Evolutionary conservation across 2,329 filamentous ascomycete genomes (phyloP).

Genomic region (Fusarium beomiforme): DNA sequence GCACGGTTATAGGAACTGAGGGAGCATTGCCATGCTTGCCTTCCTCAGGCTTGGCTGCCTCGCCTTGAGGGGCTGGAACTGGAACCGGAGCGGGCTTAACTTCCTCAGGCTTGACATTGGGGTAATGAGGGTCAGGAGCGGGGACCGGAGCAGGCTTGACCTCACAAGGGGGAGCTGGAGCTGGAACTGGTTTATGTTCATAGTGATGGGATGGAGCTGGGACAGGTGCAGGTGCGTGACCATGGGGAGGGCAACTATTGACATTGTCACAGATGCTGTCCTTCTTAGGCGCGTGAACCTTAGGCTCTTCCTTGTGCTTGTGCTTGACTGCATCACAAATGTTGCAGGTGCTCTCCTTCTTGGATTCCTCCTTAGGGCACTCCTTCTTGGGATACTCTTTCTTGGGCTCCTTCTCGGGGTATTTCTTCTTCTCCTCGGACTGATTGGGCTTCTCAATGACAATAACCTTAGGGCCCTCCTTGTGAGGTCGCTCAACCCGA

Average conservation of each 20-base stretch:
- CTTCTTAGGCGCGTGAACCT: neutral
- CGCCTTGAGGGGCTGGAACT: neutral
- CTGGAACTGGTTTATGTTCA: neutral
- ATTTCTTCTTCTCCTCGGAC: neutral
- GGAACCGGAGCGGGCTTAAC: neutral
- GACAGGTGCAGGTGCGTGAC: neutral
- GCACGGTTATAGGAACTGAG: slow-evolving; percentile 25
- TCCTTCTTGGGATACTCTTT: neutral
- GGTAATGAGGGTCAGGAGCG: slow-evolving; percentile 12
- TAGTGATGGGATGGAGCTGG: too few relatives aligned
- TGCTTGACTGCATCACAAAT: slow-evolving; percentile 16
- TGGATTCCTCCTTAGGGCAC: neutral
- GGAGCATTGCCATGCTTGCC: neutral
- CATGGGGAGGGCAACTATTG: neutral
- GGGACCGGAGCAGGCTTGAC: slow-evolving; percentile 12
- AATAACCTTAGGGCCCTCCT: neutral
- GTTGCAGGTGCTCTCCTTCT: slow-evolving; percentile 1
- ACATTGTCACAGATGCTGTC: slow-evolving; percentile 2
- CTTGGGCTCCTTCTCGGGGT: neutral
- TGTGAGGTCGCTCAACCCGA: neutral
- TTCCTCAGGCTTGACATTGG: neutral
- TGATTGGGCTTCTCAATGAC: neutral
- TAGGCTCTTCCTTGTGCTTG: neutral
- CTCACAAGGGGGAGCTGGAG: slow-evolving; percentile 7
- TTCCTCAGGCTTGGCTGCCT: neutral